Conservation (phyloP, 345 rosid species). For the Citrus cavaleriei region DNA sequence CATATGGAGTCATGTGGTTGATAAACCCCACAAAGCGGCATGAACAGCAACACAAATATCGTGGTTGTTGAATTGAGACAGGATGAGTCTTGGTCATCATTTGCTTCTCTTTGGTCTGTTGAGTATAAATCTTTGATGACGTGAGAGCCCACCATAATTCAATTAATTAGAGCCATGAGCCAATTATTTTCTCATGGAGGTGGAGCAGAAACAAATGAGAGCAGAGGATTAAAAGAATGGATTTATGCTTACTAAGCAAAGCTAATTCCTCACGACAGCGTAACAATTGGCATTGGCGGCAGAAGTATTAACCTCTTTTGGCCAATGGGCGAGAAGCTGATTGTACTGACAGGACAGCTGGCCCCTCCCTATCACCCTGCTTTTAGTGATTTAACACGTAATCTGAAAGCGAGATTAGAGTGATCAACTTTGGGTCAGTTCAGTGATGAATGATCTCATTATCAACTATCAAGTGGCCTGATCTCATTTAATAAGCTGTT, state of each 20-base stretch:
- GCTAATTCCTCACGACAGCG: too few species aligned
- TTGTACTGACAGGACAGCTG: background rate
- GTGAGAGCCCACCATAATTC: too few species aligned
- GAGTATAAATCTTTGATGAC: background rate
- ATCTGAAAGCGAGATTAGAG: background rate
- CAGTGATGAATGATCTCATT: background rate
- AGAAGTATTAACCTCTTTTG: background rate
- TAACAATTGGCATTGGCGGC: background rate
- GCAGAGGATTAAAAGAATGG: background rate
- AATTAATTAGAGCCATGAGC: too few species aligned
- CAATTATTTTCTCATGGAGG: too few species aligned
- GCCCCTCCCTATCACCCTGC: background rate
- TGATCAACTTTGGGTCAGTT: too few species aligned
- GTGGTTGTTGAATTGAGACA: slow-evolving; percentile 5
- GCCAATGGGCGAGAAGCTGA: background rate
- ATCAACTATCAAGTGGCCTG: background rate
- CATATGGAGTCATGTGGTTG: background rate
- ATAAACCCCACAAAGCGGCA: background rate
- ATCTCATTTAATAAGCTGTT: background rate
- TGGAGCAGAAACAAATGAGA: background rate
- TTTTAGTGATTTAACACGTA: background rate
- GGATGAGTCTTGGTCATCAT: background rate
- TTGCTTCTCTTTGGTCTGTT: background rate
- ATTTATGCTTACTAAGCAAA: too few species aligned
- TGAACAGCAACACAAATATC: background rate